These are phyloP conservation scores for Kazachstania sp. DNA, from an alignment of 1,139 yeast genomes.

Conservation along the genomic window DNA sequence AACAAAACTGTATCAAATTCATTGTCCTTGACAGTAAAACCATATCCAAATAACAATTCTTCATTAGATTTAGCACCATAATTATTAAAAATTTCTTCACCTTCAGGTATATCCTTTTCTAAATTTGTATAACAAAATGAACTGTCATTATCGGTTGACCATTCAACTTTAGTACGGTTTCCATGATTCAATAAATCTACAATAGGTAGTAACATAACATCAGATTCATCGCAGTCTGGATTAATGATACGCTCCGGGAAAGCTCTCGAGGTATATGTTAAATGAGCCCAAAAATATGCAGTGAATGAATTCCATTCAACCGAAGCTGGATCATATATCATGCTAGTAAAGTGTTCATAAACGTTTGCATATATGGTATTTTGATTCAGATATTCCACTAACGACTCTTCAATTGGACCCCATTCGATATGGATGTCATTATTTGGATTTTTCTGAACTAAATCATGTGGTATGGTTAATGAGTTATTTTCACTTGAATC, in stretches of 20 bases:
- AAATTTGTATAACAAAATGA: constrained; percentile 21
- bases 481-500: too few relatives aligned
- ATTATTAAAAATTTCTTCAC: constrained; percentile 58
- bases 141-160: constrained; percentile 39
- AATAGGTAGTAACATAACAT: constrained; percentile 64
- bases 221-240: constrained; percentile 24
- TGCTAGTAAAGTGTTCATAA: too few relatives aligned
- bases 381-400: too few relatives aligned
- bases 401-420: background rate
- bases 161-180: constrained; percentile 50
- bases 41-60: constrained; percentile 51
- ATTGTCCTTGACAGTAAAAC: constrained; percentile 60
- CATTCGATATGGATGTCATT: background rate
- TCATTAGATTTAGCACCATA: constrained; percentile 85
- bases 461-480: too few relatives aligned
- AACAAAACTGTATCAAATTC: constrained; percentile 55
- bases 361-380: too few relatives aligned
- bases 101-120: constrained; percentile 25
- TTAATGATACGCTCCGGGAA: constrained; percentile 55
- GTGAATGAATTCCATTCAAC: constrained; percentile 53
- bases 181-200: constrained; percentile 72
- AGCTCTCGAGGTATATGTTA: constrained; percentile 66
- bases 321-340: background rate
- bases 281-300: constrained; percentile 65
- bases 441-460: too few relatives aligned